Evolutionary conservation across 2,329 filamentous ascomycete species (phyloP), one percentile per base, ranked within the genome.

Genomic region (Trichoderma citrinoviride): DNA sequence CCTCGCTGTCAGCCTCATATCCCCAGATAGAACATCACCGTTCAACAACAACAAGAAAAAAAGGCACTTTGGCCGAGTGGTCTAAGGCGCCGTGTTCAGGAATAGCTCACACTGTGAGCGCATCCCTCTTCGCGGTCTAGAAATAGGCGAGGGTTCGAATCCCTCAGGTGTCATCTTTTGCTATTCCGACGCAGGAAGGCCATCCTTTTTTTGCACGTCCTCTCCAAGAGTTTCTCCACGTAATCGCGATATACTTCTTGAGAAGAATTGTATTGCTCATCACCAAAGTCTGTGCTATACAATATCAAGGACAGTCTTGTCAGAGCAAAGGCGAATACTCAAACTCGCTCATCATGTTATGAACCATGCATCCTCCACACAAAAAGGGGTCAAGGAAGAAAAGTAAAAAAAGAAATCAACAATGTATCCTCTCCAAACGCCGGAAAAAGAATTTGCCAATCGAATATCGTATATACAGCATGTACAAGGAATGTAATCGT

Each of bases 141-240:
- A 61, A 71, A 72, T 72, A 70, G 70, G 71, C 71, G 71, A 71
- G 71, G 71, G 71, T 73, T 73, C 71, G 71, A 73, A 70, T 73
- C 71, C 71, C 71, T 71, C 71, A 72, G 71, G 71, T 72, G 70
- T 73, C 71, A 73, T 58, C 46, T 54, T 55, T 65, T 61, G 14
- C 33, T 21, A 3, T 7, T 21, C 8, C 6, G 6, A 1, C 19
- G 23, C 17, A 7, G n/a, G n/a, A 44, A 7, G 21, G 21, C 33
- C 1, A 3, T 14, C 3, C 27, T 7, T 52, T 33, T 61, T 43
- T 61, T 52, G 5, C 29, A 33, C 7, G 27, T 5, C 6, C 6
- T 1, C 7, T 29, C 7, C 6, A 29, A 5, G 3, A 1, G 6
- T 29, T 33, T n/a, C n/a, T n/a, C n/a, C n/a, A n/a, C n/a, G n/a